These are phyloP conservation scores for Sisymbrium irio DNA, from an alignment of 345 rosid genomes.

Conservation along the genomic window DNA sequence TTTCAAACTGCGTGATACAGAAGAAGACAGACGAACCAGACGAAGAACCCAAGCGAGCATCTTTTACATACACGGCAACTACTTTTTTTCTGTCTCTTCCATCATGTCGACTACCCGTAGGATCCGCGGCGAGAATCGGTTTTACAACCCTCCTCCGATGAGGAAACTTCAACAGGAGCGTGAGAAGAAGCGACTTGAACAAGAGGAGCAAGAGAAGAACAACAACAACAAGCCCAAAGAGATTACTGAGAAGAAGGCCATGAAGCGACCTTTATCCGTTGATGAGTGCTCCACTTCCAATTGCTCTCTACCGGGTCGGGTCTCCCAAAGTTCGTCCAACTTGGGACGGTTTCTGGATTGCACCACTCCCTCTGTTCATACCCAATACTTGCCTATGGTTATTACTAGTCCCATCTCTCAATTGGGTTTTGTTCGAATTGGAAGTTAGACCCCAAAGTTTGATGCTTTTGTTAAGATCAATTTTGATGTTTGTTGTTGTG, in stretches of 20 bases:
- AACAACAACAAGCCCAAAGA: slow-evolving; percentile 19
- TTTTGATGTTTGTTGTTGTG: neutral
- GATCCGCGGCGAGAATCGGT: slow-evolving; percentile 49
- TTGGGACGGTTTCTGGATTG: slow-evolving; percentile 77
- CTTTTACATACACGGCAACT: slow-evolving; percentile 1
- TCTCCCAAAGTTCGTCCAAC: slow-evolving; percentile 41
- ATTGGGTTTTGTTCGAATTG: neutral
- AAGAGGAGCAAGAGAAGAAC: slow-evolving; percentile 15
- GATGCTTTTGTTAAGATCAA: neutral
- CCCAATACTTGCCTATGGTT: slow-evolving; percentile 71
- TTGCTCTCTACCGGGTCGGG: slow-evolving; percentile 42
- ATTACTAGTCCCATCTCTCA: neutral
- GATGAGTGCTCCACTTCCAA: slow-evolving; percentile 44
- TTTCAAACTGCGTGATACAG: slow-evolving; percentile 19
- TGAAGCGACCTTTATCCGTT: slow-evolving; percentile 20
- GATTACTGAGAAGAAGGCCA: slow-evolving; percentile 21
- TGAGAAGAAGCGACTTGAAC: slow-evolving; percentile 36
- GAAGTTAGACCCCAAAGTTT: neutral
- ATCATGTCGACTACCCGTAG: slow-evolving; percentile 36
- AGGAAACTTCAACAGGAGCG: slow-evolving; percentile 39
- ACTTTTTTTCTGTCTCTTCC: neutral
- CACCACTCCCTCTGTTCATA: slow-evolving; percentile 69
- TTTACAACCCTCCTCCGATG: slow-evolving; percentile 49
- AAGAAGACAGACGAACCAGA: slow-evolving; percentile 9
- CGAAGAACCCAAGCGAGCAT: neutral